Evolutionary conservation across 805 yeast genomes (phyloP).

Genomic region (Metschnikowia gelsemii): DNA sequence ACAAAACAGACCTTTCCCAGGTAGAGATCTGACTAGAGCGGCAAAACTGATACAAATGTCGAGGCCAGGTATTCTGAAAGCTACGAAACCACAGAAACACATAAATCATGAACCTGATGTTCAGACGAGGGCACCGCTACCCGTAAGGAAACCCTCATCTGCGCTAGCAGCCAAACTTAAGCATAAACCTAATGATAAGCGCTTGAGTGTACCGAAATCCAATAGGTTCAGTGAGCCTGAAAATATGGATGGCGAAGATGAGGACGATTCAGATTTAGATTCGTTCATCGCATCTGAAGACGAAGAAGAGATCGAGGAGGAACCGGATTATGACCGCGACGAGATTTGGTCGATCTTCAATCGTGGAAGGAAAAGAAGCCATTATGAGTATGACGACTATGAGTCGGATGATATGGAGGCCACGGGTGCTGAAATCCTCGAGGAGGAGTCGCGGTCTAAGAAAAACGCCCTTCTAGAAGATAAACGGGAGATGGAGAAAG

Average conservation of each 20-base stretch:
- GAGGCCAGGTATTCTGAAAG: background rate
- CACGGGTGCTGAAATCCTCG: constrained; percentile 82
- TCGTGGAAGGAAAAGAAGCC: constrained; percentile 54
- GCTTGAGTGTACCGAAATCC: background rate
- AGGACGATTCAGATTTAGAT: constrained; percentile 47
- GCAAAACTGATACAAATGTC: background rate
- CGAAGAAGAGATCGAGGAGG: constrained; percentile 25
- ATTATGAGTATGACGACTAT: constrained; percentile 47
- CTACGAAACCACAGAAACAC: background rate
- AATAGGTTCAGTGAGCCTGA: constrained; percentile 7
- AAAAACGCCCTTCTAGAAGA: constrained; percentile 77
- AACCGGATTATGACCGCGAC: constrained; percentile 66
- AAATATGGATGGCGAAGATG: constrained; percentile 17
- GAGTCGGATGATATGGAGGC: constrained; percentile 86
- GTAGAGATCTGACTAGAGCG: background rate
- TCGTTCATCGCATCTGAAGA: constrained; percentile 54
- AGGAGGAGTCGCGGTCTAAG: constrained; percentile 74
- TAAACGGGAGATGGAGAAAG: constrained; percentile 60
- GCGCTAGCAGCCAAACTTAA: constrained; percentile 45
- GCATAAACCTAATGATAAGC: constrained; percentile 16
- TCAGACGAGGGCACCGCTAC: constrained; percentile 30
- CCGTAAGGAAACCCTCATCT: constrained; percentile 58
- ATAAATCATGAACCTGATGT: background rate
- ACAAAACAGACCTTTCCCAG: too few species aligned
- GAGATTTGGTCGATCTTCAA: constrained; percentile 89